Base-by-base conservation (phyloP, 1,284 basidiomycete genomes). In the Ceratobasidium sp. region DNA sequence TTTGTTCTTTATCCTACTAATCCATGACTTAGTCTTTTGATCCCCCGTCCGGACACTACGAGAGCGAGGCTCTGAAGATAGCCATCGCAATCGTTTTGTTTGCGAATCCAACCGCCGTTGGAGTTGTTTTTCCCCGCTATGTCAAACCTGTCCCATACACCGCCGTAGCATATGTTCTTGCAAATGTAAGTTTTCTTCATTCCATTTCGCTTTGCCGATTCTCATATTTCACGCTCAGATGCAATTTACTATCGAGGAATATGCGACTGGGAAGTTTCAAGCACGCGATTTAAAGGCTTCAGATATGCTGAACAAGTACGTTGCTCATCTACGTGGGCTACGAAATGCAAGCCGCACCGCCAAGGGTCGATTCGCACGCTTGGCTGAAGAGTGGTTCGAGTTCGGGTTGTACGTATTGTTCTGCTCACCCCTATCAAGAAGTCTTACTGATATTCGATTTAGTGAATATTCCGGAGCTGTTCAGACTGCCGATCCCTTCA, bases 211-310 rank as follows among this genome's bases (percentile, higher is more conserved):
- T 9, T 43, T 30, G 9, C 0, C n/a, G n/a, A n/a, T 8, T 60
- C 39, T 5, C 1, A 28, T n/a, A 21, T 8, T 18, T 28, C n/a
- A 5, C 1, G 9, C 3, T 14, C n/a, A 60, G 58, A n/a, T 69
- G 23, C 65, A 69, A 32, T 53, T 55, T 21, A 32, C 21, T 0
- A 45, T 69, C 10, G 53, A 57, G 28, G 65, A 69, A 26, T 69
- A 43, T 16, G 18, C 41, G 28, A 55, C 52, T 5, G 65, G 65
- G 3, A 12, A 32, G 12, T 34, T 9, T 16, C 34, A 30, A 14
- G 0, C 34, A 3, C 36, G 36, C 2, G 65, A 69, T 18, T 41
- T 69, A 12, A 57, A n/a, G n/a, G n/a, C n/a, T n/a, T n/a, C n/a
- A n/a, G n/a, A n/a, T n/a, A n/a, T n/a, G n/a, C n/a, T n/a, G n/a